Percentiles rank a stretch among this genome's conserved stretches.
These are phyloP conservation scores for Hordeum vulgare DNA, from an alignment of 176 grass and related monocot species.

Conservation along the genomic window MorexV3_pseudomolecules_assembly NC_058524.1:283944404-283944903, in stretches of 20 bases:
- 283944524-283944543: background rate
- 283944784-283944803: background rate
- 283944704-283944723: background rate
- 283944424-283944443: background rate
- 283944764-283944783: background rate
- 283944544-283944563: background rate
- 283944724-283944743: background rate
- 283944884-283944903: background rate
- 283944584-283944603: background rate
- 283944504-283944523: background rate
- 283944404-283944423: background rate
- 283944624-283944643: background rate
- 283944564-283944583: background rate
- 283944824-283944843: background rate
- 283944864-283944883: background rate
- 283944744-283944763: slow-evolving; percentile 6
- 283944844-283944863: background rate
- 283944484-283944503: background rate
- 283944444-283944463: background rate
- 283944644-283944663: background rate
- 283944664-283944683: background rate
- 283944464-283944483: background rate
- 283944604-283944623: background rate
- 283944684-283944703: background rate
- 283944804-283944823: background rate